Evolutionary conservation across 805 yeast genomes (phyloP), one percentile per base, ranked within the genome.

Genomic region (Cyberlindnera misumaiensis): DNA sequence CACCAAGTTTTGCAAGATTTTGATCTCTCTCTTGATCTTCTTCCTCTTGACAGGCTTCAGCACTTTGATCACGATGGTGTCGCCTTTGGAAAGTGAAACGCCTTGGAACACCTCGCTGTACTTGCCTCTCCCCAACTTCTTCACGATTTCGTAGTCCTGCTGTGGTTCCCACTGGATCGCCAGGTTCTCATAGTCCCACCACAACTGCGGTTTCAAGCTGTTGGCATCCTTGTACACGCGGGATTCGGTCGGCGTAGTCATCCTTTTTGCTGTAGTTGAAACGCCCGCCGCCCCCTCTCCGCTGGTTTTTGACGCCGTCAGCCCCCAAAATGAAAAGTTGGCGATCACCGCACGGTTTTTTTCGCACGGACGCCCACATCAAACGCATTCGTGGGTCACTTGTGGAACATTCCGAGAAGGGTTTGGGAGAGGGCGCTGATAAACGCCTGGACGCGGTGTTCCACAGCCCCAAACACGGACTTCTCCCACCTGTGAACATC

Each of bases 61-160:
- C 17, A 87, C 96, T 63, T 89, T 89, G 55, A 89, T 84, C 36
- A 89, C 96, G 51, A 89, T 78, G 38, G 78, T 70, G 38, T 72
- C 69, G 39, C 80, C 77, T 41, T 73, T 72, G 30, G 70, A 57
- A 14, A 81, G 66, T 49, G 83, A 78, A 29, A 83, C 71, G 6
- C 96, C 97, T 48, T 86, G 77, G 54, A 89, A 89, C 34, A 89
- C 97, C 64, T 89, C 97, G 12, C 94, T 83, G 59, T 89, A 89
- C 63, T 87, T 87, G 35, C 97, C 97, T 41, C 96, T 73, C 10
- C 97, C 97, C 36, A 89, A 73, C 59, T 87, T 88, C 45, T 77
- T 76, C 29, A 83, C 70, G 34, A 88, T 80, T 63, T 89, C 97
- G 60, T 88, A 88, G 55, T 82, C 79, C n/a, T 78, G 74, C 48